These are phyloP conservation scores for Botrytis aclada DNA, from an alignment of 2,329 filamentous ascomycete genomes.

Conservation along the genomic window DNA sequence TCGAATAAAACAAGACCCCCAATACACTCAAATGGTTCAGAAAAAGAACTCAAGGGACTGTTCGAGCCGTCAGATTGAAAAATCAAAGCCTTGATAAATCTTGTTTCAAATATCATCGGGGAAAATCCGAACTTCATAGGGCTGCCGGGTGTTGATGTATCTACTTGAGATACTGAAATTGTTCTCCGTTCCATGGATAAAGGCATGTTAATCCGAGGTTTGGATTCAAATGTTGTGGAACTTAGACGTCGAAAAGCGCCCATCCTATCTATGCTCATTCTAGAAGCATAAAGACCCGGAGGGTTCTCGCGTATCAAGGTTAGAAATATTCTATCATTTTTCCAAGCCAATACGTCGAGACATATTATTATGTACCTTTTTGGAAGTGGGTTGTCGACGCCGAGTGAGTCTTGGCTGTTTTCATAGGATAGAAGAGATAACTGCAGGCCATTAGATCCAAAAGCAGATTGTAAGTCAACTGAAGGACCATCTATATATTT, in stretches of 20 bases:
- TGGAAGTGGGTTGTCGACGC: no score
- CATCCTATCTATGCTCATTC: not conserved
- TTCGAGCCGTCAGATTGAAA: not conserved
- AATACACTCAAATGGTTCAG: not conserved
- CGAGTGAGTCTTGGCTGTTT: no score
- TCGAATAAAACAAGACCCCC: not conserved
- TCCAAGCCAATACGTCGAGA: not conserved
- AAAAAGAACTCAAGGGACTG: not conserved
- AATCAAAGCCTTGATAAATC: not conserved
- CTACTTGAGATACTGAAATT: not conserved
- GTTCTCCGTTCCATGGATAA: not conserved
- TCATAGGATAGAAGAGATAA: not conserved
- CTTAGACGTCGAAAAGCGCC: not conserved
- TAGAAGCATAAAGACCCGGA: accelerated
- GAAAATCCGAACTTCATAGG: not conserved
- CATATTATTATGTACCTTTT: not conserved
- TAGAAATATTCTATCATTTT: not conserved
- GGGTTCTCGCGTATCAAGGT: not conserved
- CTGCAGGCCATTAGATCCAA: not conserved
- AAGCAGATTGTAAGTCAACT: not conserved
- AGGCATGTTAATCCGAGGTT: no score
- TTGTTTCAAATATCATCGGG: accelerated
- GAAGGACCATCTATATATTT: no score
- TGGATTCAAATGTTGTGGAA: not conserved
- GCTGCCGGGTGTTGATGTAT: not conserved